phyloP scores from a whole-genome alignment of 139 green algal genomes.

The Picochlorum sp. region DNA sequence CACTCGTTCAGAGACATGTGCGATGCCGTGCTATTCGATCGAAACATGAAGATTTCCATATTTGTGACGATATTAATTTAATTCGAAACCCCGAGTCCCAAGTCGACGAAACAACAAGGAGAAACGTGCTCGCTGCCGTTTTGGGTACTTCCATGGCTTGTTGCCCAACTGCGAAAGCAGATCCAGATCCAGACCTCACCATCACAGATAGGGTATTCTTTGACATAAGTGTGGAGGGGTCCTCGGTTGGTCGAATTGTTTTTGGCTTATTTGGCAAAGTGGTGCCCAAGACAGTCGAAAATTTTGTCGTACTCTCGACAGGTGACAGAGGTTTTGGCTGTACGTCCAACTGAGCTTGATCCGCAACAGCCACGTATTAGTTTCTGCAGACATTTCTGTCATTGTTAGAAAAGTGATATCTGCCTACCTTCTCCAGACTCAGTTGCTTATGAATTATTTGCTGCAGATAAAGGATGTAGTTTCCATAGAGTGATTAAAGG shows the following conservation, averaged over 20 bases:
- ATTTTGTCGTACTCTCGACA: slow-evolving; percentile 40
- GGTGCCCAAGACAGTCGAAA: slow-evolving; percentile 50
- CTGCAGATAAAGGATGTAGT: slow-evolving; percentile 33
- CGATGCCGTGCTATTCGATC: no score
- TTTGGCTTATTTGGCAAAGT: slow-evolving; percentile 60
- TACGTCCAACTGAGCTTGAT: no score
- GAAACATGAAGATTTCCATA: no score
- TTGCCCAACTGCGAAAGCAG: no score
- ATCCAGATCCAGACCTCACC: neutral
- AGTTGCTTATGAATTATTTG: no score
- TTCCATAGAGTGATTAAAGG: slow-evolving; percentile 59
- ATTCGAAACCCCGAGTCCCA: no score
- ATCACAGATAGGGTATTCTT: slow-evolving; percentile 47
- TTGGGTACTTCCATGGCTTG: no score
- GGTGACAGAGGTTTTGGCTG: slow-evolving; percentile 12
- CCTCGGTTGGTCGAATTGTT: slow-evolving; percentile 44
- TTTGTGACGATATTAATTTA: no score
- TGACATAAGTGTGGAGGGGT: slow-evolving; percentile 48
- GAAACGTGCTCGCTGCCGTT: neutral
- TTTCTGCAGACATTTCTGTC: neutral
- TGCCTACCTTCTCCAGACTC: neutral
- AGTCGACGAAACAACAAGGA: no score
- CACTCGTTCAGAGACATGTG: no score
- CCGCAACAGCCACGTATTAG: neutral
- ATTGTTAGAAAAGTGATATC: neutral